Conservation (phyloP, 2,329 filamentous ascomycete genomes). For the Monilinia fructicola region DNA sequence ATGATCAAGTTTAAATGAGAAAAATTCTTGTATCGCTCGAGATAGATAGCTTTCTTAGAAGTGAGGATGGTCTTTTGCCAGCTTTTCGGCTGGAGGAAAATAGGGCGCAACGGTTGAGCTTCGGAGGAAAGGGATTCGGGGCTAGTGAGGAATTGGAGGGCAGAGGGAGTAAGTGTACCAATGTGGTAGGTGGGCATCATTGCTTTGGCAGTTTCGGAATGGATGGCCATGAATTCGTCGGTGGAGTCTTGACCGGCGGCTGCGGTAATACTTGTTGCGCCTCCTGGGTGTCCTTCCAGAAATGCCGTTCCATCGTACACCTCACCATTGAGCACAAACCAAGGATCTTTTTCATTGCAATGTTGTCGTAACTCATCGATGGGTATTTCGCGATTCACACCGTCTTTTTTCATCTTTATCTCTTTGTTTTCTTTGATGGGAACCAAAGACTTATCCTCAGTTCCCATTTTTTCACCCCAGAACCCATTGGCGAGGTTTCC, state of each 20-base stretch:
- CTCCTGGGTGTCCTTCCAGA: slow-evolving; percentile 79
- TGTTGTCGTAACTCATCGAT: slow-evolving; percentile 72
- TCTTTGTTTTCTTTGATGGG: slow-evolving; percentile 58
- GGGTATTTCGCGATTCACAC: slow-evolving; percentile 61
- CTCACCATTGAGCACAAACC: slow-evolving; percentile 86
- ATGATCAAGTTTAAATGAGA: slow-evolving; percentile 77
- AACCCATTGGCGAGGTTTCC: slow-evolving; percentile 77
- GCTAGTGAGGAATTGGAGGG: slow-evolving; percentile 44
- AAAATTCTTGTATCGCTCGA: slow-evolving; percentile 81
- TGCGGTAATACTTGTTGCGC: slow-evolving; percentile 78
- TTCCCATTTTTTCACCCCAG: slow-evolving; percentile 74
- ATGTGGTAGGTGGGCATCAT: slow-evolving; percentile 90
- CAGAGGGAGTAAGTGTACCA: slow-evolving; percentile 66
- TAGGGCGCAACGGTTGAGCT: slow-evolving; percentile 49
- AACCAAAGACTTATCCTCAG: slow-evolving; percentile 48
- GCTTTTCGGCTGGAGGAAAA: slow-evolving; percentile 68
- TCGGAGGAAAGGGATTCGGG: slow-evolving; percentile 41
- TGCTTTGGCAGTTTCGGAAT: slow-evolving; percentile 87
- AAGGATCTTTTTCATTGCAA: slow-evolving; percentile 63
- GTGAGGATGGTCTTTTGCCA: slow-evolving; percentile 75
- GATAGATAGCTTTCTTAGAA: slow-evolving; percentile 68
- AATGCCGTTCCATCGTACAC: slow-evolving; percentile 86
- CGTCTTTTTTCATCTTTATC: slow-evolving; percentile 74
- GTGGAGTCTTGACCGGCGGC: slow-evolving; percentile 80
- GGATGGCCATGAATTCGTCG: slow-evolving; percentile 90